Evolutionary conservation across 371 early-diverging fungal species (phyloP), one percentile per base, ranked within the genome.

Genomic region (Mortierella sp.): DNA sequence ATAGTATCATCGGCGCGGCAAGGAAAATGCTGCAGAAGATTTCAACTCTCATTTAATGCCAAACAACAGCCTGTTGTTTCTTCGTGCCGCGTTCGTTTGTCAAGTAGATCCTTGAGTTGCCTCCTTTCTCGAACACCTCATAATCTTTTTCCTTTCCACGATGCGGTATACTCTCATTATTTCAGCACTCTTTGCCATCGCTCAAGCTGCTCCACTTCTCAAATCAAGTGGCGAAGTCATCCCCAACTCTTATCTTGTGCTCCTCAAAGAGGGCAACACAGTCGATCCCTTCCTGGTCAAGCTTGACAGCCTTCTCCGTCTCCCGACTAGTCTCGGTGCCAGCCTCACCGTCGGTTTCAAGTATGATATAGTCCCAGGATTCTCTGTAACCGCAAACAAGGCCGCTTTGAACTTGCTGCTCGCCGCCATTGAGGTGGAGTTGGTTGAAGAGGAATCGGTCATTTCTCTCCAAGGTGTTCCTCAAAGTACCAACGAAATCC

Each of bases 361-460:
- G 64, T 66, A 62, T 43, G 57, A 62, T 23, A 4, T 15, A 28
- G 15, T 84, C 62, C 72, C 79, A 7, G 82, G 63, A 43, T 69
- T 69, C 63, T 53, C 69, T 16, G 63, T 44, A 25, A 62, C 57
- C 16, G 47, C 63, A 57, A 69, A 69, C 59, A 7, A 45, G 23
- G 69, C 62, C 63, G 69, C 62, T 26, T 57, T 69, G 43, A 62
- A 69, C 50, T 62, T 62, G 69, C 7, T 77, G 29, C 46, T 66
- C n/a, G 60, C 62, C 26, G 28, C 69, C 3, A 44, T 29, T 51
- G 69, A 84, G 74, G 82, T 89, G 30, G 88, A 74, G 6, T 86
- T 76, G 69, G 71, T 89, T 51, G 89, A 89, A 75, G 76, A 84
- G 60, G 88, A 88, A 76, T 70, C 81, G 63, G 57, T 85, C 55